These are phyloP conservation scores for Lentinus polychrous DNA, from an alignment of 1,284 basidiomycete species.

Conservation along the genomic window DNA sequence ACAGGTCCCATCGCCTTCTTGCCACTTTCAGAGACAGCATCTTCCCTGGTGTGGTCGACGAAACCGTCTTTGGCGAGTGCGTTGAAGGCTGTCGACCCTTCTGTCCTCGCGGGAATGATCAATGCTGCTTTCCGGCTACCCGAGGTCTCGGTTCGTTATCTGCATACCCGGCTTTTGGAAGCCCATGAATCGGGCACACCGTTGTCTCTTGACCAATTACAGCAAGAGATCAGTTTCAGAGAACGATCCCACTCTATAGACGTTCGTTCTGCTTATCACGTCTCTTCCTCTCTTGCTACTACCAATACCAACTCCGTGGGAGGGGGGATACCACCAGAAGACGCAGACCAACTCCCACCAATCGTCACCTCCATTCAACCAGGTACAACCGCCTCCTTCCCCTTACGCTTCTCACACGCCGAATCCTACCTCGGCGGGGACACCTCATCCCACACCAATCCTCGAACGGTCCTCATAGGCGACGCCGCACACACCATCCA, in stretches of 20 bases:
- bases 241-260: constrained; percentile 63
- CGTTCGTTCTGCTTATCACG: constrained; percentile 52
- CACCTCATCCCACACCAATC: constrained; percentile 50
- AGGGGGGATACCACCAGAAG: constrained; percentile 61
- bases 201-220: constrained; percentile 39
- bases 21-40: constrained; percentile 70
- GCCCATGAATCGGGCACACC: constrained; percentile 36
- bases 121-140: constrained; percentile 92
- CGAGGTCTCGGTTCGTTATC: constrained; percentile 63
- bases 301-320: constrained; percentile 17
- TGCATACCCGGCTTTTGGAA: constrained; percentile 61
- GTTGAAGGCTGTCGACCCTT: constrained; percentile 62
- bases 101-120: constrained; percentile 69
- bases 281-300: constrained; percentile 40
- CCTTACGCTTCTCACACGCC: constrained; percentile 83
- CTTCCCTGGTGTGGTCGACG: constrained; percentile 95
- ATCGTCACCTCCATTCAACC: constrained; percentile 67
- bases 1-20: constrained; percentile 96
- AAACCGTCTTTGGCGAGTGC: constrained; percentile 71
- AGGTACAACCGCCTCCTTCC: constrained; percentile 85
- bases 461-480: constrained; percentile 84
- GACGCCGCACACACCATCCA: constrained; percentile 96
- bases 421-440: constrained; percentile 84
- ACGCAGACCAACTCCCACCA: constrained; percentile 68
- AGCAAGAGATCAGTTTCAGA: constrained; percentile 59